Evolutionary conservation across 2,329 filamentous ascomycete genomes (phyloP).

Genomic region (Fusarium anguioides): DNA sequence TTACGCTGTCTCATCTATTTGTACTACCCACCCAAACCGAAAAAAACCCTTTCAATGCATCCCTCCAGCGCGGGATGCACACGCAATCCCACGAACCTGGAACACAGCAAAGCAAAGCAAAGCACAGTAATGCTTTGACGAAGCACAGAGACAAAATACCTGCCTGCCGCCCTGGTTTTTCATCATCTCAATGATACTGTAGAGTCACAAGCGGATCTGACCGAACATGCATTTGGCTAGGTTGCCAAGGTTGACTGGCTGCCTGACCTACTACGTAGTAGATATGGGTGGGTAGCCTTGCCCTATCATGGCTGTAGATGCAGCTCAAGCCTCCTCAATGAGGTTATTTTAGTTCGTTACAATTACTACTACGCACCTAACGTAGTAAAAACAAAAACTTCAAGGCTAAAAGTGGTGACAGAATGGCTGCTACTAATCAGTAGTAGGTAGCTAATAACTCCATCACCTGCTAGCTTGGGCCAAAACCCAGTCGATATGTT

Average conservation of each 20-base stretch:
- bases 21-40: constrained; percentile 6
- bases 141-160: constrained; percentile 4
- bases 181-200: background rate
- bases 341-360: background rate
- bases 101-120: constrained; percentile 33
- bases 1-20: constrained; percentile 7
- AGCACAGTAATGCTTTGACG: constrained; percentile 6
- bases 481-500: background rate
- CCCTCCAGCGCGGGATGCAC: constrained; percentile 22
- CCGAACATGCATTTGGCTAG: background rate
- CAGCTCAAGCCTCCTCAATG: background rate
- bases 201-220: constrained; percentile 10
- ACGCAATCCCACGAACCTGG: constrained; percentile 37
- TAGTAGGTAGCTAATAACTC: too few relatives aligned
- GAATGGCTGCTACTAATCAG: too few relatives aligned
- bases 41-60: background rate
- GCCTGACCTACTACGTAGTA: too few relatives aligned
- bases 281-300: constrained; percentile 1
- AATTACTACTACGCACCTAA: too few relatives aligned
- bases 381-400: too few relatives aligned
- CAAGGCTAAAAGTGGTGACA: too few relatives aligned
- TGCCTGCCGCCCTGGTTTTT: background rate
- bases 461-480: background rate
- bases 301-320: constrained; percentile 8
- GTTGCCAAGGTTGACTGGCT: background rate